phyloP scores from a whole-genome alignment of 441 rosid species.

The Capsella rubella region DNA sequence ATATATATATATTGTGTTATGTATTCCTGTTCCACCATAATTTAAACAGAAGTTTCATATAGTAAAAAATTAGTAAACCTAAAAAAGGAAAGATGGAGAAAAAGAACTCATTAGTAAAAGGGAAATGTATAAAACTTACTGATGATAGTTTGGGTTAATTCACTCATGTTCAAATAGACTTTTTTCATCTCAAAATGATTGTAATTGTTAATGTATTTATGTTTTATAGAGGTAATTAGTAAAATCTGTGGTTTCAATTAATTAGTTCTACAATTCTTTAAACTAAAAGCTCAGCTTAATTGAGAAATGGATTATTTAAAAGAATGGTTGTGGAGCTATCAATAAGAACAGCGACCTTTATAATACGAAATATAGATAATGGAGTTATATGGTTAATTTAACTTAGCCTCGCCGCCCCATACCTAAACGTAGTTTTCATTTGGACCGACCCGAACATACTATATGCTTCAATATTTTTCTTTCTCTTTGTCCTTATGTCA shows the following conservation, averaged over 20 bases:
- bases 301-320: conserved; percentile 19
- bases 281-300: background rate
- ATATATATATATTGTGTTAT: background rate
- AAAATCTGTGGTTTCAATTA: background rate
- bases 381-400: conserved; percentile 29
- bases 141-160: background rate
- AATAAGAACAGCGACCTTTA: conserved; percentile 25
- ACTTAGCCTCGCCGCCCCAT: conserved; percentile 53
- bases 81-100: background rate
- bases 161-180: background rate
- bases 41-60: background rate
- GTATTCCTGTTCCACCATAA: background rate
- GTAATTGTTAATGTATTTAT: background rate
- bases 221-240: background rate
- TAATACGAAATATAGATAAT: conserved; percentile 43
- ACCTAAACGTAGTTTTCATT: conserved; percentile 32
- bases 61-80: background rate
- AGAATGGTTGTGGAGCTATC: conserved; percentile 27
- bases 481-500: conserved; percentile 42
- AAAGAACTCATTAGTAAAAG: background rate
- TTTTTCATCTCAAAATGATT: conserved; percentile 3
- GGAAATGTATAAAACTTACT: background rate
- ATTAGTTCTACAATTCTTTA: background rate
- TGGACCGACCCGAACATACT: conserved; percentile 27
- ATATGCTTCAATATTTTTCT: conserved; percentile 18